Evolutionary conservation across 768 basidiomycete genomes (phyloP).

Genomic region (Dioszegia crocea): DNA sequence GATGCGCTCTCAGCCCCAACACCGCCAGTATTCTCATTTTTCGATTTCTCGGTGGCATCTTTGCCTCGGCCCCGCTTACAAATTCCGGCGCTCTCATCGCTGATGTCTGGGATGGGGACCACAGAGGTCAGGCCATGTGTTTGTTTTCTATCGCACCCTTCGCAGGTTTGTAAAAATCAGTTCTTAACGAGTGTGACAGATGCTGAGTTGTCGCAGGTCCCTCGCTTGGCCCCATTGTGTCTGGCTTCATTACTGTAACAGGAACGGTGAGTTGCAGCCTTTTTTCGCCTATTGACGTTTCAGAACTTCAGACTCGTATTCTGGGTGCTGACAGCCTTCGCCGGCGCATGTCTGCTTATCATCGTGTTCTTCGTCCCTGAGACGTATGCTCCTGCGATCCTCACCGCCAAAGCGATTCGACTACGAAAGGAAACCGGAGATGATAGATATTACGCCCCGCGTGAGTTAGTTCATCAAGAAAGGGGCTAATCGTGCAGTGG

Average conservation of each 20-base stretch:
- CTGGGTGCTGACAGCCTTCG: conserved; percentile 49
- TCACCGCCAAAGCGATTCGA: conserved; percentile 46
- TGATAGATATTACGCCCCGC: conserved; percentile 46
- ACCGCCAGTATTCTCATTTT: conserved; percentile 51
- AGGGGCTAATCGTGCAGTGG: conserved; percentile 11
- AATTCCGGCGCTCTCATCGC: conserved; percentile 52
- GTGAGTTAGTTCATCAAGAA: conserved; percentile 16
- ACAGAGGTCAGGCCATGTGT: conserved; percentile 49
- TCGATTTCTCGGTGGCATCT: conserved; percentile 50
- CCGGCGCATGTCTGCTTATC: conserved; percentile 38
- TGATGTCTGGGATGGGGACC: conserved; percentile 50
- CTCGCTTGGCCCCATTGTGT: conserved; percentile 49
- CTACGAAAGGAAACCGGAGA: conserved; percentile 49
- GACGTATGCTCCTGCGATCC: conserved; percentile 49
- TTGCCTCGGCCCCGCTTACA: conserved; percentile 51
- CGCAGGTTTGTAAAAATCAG: neutral
- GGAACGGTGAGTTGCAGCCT: conserved; percentile 29
- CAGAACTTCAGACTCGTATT: conserved; percentile 46
- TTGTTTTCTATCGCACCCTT: conserved; percentile 51
- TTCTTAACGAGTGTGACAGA: neutral
- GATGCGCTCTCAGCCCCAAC: conserved; percentile 51
- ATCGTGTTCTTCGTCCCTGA: conserved; percentile 46
- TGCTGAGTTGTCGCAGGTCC: conserved; percentile 38
- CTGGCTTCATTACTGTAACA: conserved; percentile 47
- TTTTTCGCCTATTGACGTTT: neutral